Conservation (phyloP, 2,329 filamentous ascomycete species). For the Parafenestella ontariensis region DNA sequence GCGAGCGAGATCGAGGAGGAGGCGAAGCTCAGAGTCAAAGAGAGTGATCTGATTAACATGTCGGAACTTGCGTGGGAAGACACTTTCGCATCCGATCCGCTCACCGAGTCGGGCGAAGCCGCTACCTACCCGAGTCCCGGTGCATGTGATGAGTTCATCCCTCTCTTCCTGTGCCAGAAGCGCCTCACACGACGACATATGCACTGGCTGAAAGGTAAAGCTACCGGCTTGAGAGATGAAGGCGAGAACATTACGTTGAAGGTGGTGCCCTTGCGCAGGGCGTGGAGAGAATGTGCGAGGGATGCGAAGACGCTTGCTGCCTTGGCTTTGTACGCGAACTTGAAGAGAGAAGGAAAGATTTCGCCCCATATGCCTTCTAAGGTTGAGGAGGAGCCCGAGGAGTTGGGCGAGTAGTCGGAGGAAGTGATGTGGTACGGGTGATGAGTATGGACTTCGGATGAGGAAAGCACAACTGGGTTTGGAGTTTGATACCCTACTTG, state of each 20-base stretch:
- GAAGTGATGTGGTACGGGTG: too few species aligned
- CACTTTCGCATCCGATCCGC: not conserved
- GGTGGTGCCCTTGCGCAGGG: constrained; percentile 57
- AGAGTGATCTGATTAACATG: constrained; percentile 61
- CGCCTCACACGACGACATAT: constrained; percentile 57
- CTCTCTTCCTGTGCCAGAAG: constrained; percentile 64
- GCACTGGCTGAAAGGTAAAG: constrained; percentile 58
- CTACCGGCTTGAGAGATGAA: constrained; percentile 62
- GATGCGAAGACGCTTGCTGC: constrained; percentile 65
- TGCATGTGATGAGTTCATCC: constrained; percentile 66
- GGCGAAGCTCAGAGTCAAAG: constrained; percentile 59
- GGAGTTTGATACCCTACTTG: not conserved
- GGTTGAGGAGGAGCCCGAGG: constrained; percentile 15
- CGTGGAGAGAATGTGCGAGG: constrained; percentile 62
- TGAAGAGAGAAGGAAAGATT: constrained; percentile 57
- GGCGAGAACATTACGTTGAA: constrained; percentile 67
- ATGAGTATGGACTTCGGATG: not conserved
- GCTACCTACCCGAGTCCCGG: constrained; percentile 63
- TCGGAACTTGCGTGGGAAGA: constrained; percentile 56
- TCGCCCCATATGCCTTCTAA: constrained; percentile 21
- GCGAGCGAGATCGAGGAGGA: constrained; percentile 66
- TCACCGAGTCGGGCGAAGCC: constrained; percentile 18
- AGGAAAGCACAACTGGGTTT: not conserved
- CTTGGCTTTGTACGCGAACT: constrained; percentile 61
- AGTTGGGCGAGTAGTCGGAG: not conserved